Evolutionary conservation across 2,329 filamentous ascomycete species (phyloP).

Genomic region (Metarhizium humberi): DNA sequence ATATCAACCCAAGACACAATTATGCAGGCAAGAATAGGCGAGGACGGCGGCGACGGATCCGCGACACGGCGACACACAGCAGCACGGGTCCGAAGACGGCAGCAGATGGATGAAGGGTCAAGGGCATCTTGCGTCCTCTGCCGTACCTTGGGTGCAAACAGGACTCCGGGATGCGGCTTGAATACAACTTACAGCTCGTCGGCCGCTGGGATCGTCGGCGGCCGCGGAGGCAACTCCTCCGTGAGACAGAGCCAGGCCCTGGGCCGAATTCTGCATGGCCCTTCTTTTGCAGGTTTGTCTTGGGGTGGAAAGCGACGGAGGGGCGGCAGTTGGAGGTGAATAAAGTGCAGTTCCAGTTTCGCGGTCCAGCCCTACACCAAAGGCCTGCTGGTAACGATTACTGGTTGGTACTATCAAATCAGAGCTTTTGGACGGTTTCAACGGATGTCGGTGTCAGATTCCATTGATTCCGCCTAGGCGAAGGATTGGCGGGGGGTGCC

Average conservation of each 20-base stretch:
- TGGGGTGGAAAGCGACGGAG: background rate
- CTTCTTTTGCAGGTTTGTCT: background rate
- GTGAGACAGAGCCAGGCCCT: constrained; percentile 1
- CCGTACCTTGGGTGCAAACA: background rate
- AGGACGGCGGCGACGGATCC: background rate
- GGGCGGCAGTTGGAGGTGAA: background rate
- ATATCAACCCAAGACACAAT: no score
- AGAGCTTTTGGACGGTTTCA: background rate
- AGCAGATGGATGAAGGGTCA: background rate
- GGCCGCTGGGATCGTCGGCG: constrained; percentile 23
- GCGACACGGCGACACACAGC: background rate
- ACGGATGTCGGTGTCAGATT: background rate
- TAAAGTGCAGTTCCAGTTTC: background rate
- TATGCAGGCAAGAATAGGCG: no score
- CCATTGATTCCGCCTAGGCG: background rate
- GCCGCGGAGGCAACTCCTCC: constrained; percentile 17
- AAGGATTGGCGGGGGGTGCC: background rate
- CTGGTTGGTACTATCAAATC: background rate
- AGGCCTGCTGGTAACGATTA: background rate
- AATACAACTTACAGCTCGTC: constrained; percentile 26
- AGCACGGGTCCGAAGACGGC: background rate
- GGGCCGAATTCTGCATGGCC: constrained; percentile 6
- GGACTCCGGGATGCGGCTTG: constrained; percentile 3
- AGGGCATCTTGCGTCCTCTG: background rate
- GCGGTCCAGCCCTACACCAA: background rate